Evolutionary conservation across 306 rosid genomes (phyloP), one percentile per base, ranked within the genome.

Genomic region (Malus asiatica): DNA sequence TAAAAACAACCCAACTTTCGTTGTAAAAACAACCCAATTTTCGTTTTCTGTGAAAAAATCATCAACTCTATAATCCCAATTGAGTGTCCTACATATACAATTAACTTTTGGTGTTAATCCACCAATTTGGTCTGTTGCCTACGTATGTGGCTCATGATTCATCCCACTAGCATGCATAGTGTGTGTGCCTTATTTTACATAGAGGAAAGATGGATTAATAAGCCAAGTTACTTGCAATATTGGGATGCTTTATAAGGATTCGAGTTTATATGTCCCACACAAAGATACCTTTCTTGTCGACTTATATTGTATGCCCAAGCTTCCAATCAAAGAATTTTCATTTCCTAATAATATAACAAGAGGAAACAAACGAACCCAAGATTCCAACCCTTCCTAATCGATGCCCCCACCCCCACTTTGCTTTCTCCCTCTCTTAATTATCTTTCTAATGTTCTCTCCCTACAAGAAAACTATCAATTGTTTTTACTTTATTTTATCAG

Each of bases 161-260:
- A 59, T 45, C 15, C 14, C 60, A 19, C 20, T 73, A 25, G 8
- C 11, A 55, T 55, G n/a, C 60, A 18, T 6, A 13, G 52, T 46
- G 5, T 46, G 53, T 46, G 53, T 38, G 42, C 53, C 6, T 48
- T 48, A 48, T 48, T 48, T 5, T 48, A 57, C 22, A 19, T 19
- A 11, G 29, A 60, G 29, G 42, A 42, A 16, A 42, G 29, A 72
- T 25, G 27, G 16, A 23, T 40, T 8, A 66, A 66, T 66, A 29
- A 19, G 52, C 1, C 60, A 69, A 53, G 58, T 79, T 59, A 66
- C 76, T 79, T 83, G 78, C 33, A 82, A 30, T 35, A n/a, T 20
- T 30, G 84, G 83, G 66, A 76, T 72, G 69, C 84, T 70, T 70
- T 75, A 23, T n/a, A 83, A 46, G 25, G 76, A 59, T 70, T 59